Evolutionary conservation across 345 rosid species (phyloP), one percentile per base, ranked within the genome.

Genomic region (Salix exigua): DNA sequence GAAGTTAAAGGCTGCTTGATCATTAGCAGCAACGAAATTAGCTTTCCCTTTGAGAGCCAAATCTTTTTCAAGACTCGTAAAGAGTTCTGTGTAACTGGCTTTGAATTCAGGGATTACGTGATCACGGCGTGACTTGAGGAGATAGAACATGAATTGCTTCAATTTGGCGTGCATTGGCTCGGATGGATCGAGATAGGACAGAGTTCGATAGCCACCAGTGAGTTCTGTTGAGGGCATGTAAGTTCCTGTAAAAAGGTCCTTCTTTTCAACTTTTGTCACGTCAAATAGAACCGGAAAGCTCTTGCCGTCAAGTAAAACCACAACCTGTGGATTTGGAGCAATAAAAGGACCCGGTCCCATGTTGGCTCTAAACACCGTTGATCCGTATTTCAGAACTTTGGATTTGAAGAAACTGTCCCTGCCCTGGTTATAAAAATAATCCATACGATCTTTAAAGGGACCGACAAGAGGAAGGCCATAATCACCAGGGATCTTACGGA

Each of bases 211-310:
- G 2, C 98, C 96, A 8, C 99, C 99, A 48, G 98, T 95, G 71
- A 95, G 91, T 4, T 90, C 88, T 0, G 85, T 78, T 14, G 98
- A 95, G 14, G 99, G 97, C 96, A 89, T 89, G 88, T 66, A 95
- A 13, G 99, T 93, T 1, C 99, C 99, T 9, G 96, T 91, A 85
- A 93, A 92, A 67, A 96, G 76, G 66, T 96, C 91, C 77, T 76
- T 85, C 83, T 96, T 96, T 70, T 93, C 96, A 19, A 96, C 98
- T 82, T 96, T 93, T 11, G 88, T 77, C 1, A 86, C 83, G 55
- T 93, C 98, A 66, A 93, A 96, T n/a, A 96, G 84, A 64, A 91
- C 82, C 0, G 96, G 96, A 68, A 96, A 96, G 85, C 98, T 93
- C 87, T 92, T 90, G 1, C 91, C 98, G 85, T 96, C 99, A 42